Evolutionary conservation across 176 grass and related monocot species (phyloP).

Genomic region (Elaeis guineensis): DNA sequence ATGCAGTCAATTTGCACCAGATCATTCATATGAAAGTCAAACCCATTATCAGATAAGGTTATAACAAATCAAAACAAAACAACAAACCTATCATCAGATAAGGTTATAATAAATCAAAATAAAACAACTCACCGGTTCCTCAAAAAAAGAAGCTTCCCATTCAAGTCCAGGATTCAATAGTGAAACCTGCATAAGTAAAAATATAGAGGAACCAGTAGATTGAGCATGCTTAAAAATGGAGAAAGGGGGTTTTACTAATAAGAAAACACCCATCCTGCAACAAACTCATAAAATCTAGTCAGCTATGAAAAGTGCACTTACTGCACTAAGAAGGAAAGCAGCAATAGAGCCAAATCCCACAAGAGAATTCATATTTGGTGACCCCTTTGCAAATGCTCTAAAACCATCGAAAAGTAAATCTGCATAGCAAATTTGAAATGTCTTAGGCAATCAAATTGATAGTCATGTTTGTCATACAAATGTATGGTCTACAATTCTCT

Average conservation of each 20-base stretch:
- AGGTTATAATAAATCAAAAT: not conserved
- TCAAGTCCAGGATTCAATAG: conserved; percentile 76
- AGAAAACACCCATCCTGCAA: too few relatives aligned
- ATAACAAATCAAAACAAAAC: conserved; percentile 4
- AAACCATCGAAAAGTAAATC: conserved; percentile 92
- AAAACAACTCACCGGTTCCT: conserved; percentile 76
- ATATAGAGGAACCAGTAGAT: not conserved
- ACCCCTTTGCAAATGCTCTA: conserved; percentile 82
- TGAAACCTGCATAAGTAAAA: conserved; percentile 50
- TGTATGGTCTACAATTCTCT: too few relatives aligned
- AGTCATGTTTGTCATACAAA: too few relatives aligned
- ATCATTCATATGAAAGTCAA: too few relatives aligned
- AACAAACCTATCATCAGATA: not conserved
- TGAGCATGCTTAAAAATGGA: too few relatives aligned
- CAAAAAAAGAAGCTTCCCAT: conserved; percentile 96
- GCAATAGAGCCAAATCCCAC: conserved; percentile 89
- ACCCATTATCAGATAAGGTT: not conserved
- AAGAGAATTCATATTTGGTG: conserved; percentile 98
- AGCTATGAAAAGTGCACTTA: conserved; percentile 34
- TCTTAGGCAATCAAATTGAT: too few relatives aligned
- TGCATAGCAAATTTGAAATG: conserved; percentile 25
- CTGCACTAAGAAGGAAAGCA: conserved; percentile 86
- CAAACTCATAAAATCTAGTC: conserved; percentile 11
- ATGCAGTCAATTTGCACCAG: too few relatives aligned
- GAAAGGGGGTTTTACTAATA: too few relatives aligned